Evolutionary conservation across 345 rosid genomes (phyloP).

Genomic region (Eucalyptus decipiens): DNA sequence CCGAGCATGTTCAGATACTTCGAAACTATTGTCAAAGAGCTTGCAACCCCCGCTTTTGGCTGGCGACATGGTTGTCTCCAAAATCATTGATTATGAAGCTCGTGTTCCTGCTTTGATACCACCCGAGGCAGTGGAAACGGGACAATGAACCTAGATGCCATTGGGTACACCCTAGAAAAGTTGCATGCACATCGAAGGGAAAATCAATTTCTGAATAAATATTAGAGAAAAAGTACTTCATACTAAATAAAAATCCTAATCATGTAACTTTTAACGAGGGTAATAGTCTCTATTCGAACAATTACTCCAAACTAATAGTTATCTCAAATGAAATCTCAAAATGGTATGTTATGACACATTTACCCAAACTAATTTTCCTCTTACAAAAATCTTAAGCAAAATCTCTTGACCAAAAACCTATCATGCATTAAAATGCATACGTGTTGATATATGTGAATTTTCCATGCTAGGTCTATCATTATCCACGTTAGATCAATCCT

Average conservation of each 20-base stretch:
- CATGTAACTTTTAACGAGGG: neutral
- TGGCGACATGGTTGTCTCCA: neutral
- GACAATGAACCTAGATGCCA: neutral
- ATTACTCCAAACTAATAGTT: neutral
- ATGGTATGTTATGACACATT: neutral
- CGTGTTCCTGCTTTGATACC: neutral
- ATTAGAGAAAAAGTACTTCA: neutral
- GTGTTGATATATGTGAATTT: neutral
- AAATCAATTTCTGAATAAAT: neutral
- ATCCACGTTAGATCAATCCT: neutral
- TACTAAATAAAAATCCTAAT: neutral
- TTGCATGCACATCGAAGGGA: neutral
- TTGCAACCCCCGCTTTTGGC: neutral
- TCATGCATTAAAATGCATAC: neutral
- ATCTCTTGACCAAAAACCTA: neutral
- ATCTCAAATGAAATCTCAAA: neutral
- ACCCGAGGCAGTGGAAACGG: neutral
- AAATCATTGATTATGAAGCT: neutral
- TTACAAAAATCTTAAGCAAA: neutral
- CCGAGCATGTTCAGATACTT: neutral
- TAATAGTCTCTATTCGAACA: accelerated
- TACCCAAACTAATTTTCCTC: neutral
- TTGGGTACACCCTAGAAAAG: neutral
- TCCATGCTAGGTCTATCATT: neutral
- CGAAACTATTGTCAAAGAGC: neutral